Conservation (phyloP, 2,329 filamentous ascomycete genomes). For the Zymoseptoria passerinii region DNA sequence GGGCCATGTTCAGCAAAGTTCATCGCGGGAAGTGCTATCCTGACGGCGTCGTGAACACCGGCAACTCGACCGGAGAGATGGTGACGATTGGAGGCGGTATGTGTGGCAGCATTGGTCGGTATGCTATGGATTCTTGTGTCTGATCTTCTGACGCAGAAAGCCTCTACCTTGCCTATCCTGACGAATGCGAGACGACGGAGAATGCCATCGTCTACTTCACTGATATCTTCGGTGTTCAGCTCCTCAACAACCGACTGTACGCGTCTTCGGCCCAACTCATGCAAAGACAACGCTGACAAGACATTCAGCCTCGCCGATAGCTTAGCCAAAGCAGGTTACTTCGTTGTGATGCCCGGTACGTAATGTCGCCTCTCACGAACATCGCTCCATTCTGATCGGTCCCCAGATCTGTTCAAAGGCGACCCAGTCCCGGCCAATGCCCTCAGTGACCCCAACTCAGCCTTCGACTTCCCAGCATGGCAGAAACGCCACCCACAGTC, state of each 20-base stretch:
- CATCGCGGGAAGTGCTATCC: conserved; percentile 4
- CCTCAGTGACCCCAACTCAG: conserved; percentile 22
- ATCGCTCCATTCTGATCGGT: not conserved
- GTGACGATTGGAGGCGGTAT: conserved; percentile 11
- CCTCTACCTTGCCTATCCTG: conserved; percentile 17
- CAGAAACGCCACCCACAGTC: conserved; percentile 37
- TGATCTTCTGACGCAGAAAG: conserved; percentile 9
- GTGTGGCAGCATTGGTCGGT: not conserved
- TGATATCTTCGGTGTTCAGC: conserved; percentile 29
- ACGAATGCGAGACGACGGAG: conserved; percentile 4
- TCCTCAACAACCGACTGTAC: conserved; percentile 28
- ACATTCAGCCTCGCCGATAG: conserved; percentile 27
- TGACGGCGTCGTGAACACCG: conserved; percentile 12
- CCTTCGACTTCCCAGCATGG: conserved; percentile 38
- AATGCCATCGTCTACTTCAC: conserved; percentile 27
- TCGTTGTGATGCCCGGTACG: conserved; percentile 22
- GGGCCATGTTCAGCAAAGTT: conserved; percentile 11
- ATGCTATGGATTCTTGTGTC: not conserved
- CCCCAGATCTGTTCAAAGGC: conserved; percentile 29
- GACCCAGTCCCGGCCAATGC: conserved; percentile 25
- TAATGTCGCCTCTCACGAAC: not conserved
- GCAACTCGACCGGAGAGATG: conserved; percentile 12
- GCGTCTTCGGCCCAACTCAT: not conserved
- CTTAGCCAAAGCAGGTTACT: conserved; percentile 26
- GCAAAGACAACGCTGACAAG: not conserved